These are phyloP conservation scores for Chaetomium tenue DNA, from an alignment of 495 filamentous ascomycete species.

Conservation along the genomic window DNA sequence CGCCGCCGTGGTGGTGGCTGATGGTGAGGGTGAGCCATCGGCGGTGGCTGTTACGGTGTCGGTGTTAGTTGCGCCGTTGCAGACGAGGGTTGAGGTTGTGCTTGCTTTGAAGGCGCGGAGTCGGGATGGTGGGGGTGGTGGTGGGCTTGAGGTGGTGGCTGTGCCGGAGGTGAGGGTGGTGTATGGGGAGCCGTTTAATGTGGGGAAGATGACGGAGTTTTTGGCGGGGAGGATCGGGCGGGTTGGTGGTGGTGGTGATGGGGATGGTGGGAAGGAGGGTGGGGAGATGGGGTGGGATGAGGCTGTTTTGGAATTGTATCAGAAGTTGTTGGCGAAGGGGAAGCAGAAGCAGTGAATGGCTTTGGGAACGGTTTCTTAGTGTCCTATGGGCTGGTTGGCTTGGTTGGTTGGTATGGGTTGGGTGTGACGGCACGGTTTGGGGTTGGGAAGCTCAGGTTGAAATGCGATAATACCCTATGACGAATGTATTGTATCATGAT, in stretches of 20 bases:
- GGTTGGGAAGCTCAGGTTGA: background rate
- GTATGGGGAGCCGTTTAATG: conserved; percentile 67
- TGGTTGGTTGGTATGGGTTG: background rate
- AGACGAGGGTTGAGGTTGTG: conserved; percentile 59
- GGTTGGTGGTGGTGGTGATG: conserved; percentile 36
- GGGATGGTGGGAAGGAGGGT: conserved; percentile 36
- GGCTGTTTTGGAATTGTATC: conserved; percentile 55
- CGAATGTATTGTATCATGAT: conserved; percentile 16
- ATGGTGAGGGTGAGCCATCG: too few species aligned
- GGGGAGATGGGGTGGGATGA: conserved; percentile 52
- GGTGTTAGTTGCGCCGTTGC: conserved; percentile 56
- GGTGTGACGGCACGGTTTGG: background rate
- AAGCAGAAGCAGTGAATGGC: conserved; percentile 3
- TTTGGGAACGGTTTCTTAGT: background rate
- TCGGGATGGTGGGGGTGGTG: background rate
- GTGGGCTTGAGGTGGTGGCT: conserved; percentile 50
- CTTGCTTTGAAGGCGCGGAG: conserved; percentile 35
- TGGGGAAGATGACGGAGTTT: conserved; percentile 62
- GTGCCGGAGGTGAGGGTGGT: conserved; percentile 52
- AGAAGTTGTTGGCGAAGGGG: conserved; percentile 55
- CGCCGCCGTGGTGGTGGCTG: conserved; percentile 41
- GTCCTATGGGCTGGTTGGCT: background rate
- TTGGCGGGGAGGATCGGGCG: conserved; percentile 49
- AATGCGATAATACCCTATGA: conserved; percentile 16
- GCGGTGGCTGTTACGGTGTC: conserved; percentile 49